Conservation (phyloP, 192 early-diverging fungal genomes). For the Entomortierella parvispora region DNA sequence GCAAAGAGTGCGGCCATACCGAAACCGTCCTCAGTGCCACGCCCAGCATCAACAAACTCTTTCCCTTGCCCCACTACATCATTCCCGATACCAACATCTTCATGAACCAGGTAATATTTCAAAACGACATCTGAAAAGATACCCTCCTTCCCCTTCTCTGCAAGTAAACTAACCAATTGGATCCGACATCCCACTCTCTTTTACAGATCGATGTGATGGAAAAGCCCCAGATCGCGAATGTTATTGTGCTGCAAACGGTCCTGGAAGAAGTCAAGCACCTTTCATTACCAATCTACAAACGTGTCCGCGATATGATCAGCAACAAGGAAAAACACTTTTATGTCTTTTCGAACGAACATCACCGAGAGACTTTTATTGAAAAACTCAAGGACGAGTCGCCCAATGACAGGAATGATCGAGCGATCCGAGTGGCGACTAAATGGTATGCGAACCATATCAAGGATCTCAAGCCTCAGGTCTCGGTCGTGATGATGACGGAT, state of each 20-base stretch:
- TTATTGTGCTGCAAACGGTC: conserved; percentile 94
- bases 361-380: conserved; percentile 90
- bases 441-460: conserved; percentile 89
- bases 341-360: conserved; percentile 97
- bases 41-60: conserved; percentile 63
- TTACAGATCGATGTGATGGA: conserved; percentile 93
- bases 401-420: conserved; percentile 96
- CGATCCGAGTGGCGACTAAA: conserved; percentile 84
- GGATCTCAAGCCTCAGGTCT: conserved; percentile 45
- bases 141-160: too few relatives aligned
- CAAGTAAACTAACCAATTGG: too few relatives aligned
- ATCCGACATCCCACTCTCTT: background rate
- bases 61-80: conserved; percentile 74
- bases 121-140: conserved; percentile 1
- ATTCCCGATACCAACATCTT: conserved; percentile 97
- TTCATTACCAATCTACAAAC: conserved; percentile 81
- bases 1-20: conserved; percentile 61
- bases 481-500: conserved; percentile 85
- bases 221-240: conserved; percentile 85
- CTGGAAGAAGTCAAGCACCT: conserved; percentile 91
- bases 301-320: conserved; percentile 76
- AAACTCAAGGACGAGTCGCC: conserved; percentile 81
- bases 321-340: conserved; percentile 85
- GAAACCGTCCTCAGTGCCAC: conserved; percentile 56
- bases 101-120: conserved; percentile 79